phyloP scores from a whole-genome alignment of 2,329 filamentous ascomycete species.

The Colletotrichum shisoi region DNA sequence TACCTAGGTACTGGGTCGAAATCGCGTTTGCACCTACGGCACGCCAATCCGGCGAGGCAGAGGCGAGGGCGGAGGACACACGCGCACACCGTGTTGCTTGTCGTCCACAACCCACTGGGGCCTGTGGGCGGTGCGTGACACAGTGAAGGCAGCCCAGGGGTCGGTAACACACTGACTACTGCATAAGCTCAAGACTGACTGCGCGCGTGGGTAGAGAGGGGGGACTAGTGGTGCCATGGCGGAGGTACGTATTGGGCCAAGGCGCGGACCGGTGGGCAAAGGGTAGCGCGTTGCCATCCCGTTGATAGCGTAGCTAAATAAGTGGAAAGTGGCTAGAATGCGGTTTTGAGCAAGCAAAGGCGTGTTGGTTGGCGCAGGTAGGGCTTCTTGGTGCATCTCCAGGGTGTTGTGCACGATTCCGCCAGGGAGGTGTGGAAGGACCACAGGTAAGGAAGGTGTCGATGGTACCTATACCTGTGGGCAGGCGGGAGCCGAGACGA shows the following conservation, averaged over 20 bases:
- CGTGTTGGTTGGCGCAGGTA: conserved; percentile 24
- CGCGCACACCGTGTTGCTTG: neutral
- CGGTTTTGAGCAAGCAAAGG: neutral
- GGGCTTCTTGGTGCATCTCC: conserved; percentile 16
- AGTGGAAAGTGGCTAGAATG: conserved; percentile 17
- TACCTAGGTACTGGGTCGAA: conserved; percentile 23
- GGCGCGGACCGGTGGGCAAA: conserved; percentile 23
- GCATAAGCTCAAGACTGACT: neutral
- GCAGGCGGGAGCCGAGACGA: conserved; percentile 15
- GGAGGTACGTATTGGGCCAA: neutral
- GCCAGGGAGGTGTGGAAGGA: conserved; percentile 28
- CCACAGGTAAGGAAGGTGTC: neutral
- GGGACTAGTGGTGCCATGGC: neutral
- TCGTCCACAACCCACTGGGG: conserved; percentile 17
- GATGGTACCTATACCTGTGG: neutral
- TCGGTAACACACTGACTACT: neutral
- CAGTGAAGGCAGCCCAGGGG: conserved; percentile 12
- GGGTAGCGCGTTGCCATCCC: conserved; percentile 34
- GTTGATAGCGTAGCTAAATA: conserved; percentile 28
- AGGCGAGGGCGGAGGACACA: conserved; percentile 6
- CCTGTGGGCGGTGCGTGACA: conserved; percentile 13
- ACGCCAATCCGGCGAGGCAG: conserved; percentile 33
- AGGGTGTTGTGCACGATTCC: conserved; percentile 17
- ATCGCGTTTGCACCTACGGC: conserved; percentile 30
- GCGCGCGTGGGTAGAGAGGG: neutral